Percentiles rank a stretch among this genome's conserved stretches.
Evolutionary conservation across 805 yeast species (phyloP).

Genomic region (Alloascoidea africana): DNA sequence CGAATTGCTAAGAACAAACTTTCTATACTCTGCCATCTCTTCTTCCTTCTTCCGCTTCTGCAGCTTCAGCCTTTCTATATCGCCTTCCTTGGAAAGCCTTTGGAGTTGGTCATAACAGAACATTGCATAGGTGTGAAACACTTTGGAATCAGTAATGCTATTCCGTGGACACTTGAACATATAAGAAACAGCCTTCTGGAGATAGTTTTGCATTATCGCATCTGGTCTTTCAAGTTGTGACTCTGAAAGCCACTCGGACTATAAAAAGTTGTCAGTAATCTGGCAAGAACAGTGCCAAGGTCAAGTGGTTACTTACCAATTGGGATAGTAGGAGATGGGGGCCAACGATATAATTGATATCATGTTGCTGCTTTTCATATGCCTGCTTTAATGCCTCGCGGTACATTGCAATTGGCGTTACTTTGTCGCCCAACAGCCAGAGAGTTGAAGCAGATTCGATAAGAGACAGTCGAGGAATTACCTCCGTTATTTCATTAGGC

Average conservation of each 20-base stretch:
- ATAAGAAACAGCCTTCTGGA: conserved; percentile 26
- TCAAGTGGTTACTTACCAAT: conserved; percentile 4
- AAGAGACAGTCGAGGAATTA: conserved; percentile 14
- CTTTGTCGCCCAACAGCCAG: conserved; percentile 48
- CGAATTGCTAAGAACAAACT: no score
- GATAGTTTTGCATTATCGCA: conserved; percentile 39
- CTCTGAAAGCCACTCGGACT: conserved; percentile 52
- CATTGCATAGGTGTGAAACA: conserved; percentile 46
- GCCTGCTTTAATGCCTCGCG: not conserved
- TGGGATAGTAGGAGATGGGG: conserved; percentile 5
- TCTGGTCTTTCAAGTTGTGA: conserved; percentile 57
- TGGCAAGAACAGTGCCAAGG: not conserved
- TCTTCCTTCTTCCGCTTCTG: conserved; percentile 26
- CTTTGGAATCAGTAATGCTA: conserved; percentile 21
- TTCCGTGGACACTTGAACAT: conserved; percentile 10
- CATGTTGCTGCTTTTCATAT: not conserved
- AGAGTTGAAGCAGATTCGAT: conserved; percentile 42
- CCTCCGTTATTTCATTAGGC: not conserved
- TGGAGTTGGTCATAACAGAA: conserved; percentile 57
- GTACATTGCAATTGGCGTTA: conserved; percentile 37
- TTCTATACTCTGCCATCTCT: conserved; percentile 15
- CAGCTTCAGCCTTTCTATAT: conserved; percentile 26
- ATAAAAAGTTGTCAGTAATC: conserved; percentile 1
- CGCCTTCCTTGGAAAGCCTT: conserved; percentile 8
- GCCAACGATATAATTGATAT: conserved; percentile 5